Percentiles rank a stretch among this genome's conserved stretches.
These are phyloP conservation scores for Phytophthora fragariae DNA, from an alignment of 352 stramenopile genomes.

Conservation along the genomic window DNA sequence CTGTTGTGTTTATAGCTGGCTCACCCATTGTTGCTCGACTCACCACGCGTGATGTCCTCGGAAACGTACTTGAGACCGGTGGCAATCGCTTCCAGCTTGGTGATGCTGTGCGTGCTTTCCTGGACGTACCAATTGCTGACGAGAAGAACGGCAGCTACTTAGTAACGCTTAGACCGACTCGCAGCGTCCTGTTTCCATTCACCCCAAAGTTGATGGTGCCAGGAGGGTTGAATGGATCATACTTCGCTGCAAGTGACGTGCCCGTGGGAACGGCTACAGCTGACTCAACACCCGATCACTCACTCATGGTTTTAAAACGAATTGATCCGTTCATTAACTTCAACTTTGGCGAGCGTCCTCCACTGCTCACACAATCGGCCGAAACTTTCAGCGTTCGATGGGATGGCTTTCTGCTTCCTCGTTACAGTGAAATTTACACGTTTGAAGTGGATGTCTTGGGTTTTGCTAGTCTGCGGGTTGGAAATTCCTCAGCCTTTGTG, in stretches of 20 bases:
- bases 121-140: slow-evolving; percentile 37
- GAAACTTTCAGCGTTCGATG: slow-evolving; percentile 68
- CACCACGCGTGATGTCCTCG: slow-evolving; percentile 53
- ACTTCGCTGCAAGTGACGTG: slow-evolving; percentile 47
- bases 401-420: slow-evolving; percentile 57
- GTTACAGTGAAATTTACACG: slow-evolving; percentile 65
- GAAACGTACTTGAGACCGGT: slow-evolving; percentile 62
- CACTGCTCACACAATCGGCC: slow-evolving; percentile 43
- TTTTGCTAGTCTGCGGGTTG: slow-evolving; percentile 41
- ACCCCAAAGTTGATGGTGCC: slow-evolving; percentile 55
- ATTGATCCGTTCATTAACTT: slow-evolving; percentile 53
- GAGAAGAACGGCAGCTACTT: slow-evolving; percentile 53
- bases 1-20: slow-evolving; percentile 49
- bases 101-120: slow-evolving; percentile 29
- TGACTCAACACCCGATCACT: slow-evolving; percentile 29
- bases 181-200: slow-evolving; percentile 43
- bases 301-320: slow-evolving; percentile 30
- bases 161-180: slow-evolving; percentile 38
- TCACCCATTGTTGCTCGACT: slow-evolving; percentile 44
- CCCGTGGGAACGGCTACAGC: slow-evolving; percentile 22
- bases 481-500: slow-evolving; percentile 18
- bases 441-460: slow-evolving; percentile 54
- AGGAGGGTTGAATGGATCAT: slow-evolving; percentile 66
- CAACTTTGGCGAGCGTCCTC: slow-evolving; percentile 54
- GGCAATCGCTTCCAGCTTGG: slow-evolving; percentile 58